Base-by-base conservation (phyloP, 192 early-diverging fungal species). In the Lunasporangiospora selenospora region DNA sequence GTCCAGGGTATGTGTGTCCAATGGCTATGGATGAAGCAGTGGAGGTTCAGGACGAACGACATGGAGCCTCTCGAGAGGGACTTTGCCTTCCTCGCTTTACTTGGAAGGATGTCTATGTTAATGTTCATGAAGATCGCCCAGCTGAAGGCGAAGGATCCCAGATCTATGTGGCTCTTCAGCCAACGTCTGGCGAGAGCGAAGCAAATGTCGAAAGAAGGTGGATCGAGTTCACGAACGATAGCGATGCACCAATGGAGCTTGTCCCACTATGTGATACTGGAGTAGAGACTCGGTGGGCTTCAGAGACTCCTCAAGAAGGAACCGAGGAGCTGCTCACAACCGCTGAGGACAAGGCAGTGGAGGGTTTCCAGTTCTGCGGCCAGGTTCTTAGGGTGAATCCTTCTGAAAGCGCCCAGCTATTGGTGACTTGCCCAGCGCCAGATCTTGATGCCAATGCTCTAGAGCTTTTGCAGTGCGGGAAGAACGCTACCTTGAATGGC, bases 391-490 rank as follows among this genome's bases (percentile, higher is more conserved):
- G 73, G 12, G 31, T 90, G 8, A 67, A 46, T 16, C 73, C 83
- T 30, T 62, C 65, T 11, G 45, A 83, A 45, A 87, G 78, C 34
- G 80, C 78, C 3, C 80, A 62, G 13, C 60, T 85, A 6, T 53
- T 61, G 36, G 32, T 92, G 2, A 69, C 82, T 6, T 85, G 83
- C 19, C 90, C 90, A 9, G 37, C 40, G 11, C 89, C 88, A 15
- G 71, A 58, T 18, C 23, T 58, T n/a, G 48, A 77, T 3, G 12
- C 63, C n/a, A 58, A 57, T 3, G 78, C 82, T 18, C 18, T 78
- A 10, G 45, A 66, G 2, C 46, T 46, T 11, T 53, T 90, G 10
- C 42, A 42, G n/a, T 38, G 39, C 15, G 92, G 92, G 19, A 76
- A 85, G 47, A 85, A 78, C 33, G 85, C 80, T 3, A 58, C 67